These are phyloP conservation scores for Ceratobasidium papillatum DNA, from an alignment of 1,284 basidiomycete genomes.

Conservation along the genomic window DNA sequence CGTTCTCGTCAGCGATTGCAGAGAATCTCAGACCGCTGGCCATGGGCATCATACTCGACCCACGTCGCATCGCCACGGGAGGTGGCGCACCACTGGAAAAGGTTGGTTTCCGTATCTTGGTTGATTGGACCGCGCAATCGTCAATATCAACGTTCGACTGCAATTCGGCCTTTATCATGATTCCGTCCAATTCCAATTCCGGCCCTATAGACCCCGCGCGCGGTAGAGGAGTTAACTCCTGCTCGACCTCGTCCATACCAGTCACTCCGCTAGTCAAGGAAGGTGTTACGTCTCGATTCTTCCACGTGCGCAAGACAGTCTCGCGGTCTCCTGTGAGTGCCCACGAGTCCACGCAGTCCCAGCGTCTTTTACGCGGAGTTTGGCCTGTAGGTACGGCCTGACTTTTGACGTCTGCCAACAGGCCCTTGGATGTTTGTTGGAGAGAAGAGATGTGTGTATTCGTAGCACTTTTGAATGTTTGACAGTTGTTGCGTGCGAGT, in stretches of 20 bases:
- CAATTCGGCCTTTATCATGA: not conserved
- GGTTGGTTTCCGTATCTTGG: conserved; percentile 9
- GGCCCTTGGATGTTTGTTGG: conserved; percentile 59
- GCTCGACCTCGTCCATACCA: conserved; percentile 17
- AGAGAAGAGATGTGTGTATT: conserved; percentile 58
- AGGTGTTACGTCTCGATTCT: conserved; percentile 22
- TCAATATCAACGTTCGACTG: conserved; percentile 16
- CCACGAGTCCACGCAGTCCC: conserved; percentile 74
- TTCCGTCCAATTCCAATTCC: not conserved
- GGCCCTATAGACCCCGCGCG: not conserved
- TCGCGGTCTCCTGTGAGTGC: conserved; percentile 69
- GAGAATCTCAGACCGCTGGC: not conserved
- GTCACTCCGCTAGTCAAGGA: conserved; percentile 26
- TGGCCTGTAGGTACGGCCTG: conserved; percentile 71
- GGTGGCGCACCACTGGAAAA: not conserved
- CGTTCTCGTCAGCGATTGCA: conserved; percentile 18
- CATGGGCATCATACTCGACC: conserved; percentile 15
- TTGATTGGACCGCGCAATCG: not conserved
- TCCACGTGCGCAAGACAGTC: conserved; percentile 62
- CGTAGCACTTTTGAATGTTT: conserved; percentile 20
- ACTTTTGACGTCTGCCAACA: conserved; percentile 67
- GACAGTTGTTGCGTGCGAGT: conserved; percentile 32
- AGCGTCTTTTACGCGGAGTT: conserved; percentile 75
- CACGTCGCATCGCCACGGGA: conserved; percentile 7
- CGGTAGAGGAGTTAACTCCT: not conserved